These are phyloP conservation scores for Boletus calvinii DNA, from an alignment of 1,284 basidiomycete genomes.

Conservation along the genomic window DNA sequence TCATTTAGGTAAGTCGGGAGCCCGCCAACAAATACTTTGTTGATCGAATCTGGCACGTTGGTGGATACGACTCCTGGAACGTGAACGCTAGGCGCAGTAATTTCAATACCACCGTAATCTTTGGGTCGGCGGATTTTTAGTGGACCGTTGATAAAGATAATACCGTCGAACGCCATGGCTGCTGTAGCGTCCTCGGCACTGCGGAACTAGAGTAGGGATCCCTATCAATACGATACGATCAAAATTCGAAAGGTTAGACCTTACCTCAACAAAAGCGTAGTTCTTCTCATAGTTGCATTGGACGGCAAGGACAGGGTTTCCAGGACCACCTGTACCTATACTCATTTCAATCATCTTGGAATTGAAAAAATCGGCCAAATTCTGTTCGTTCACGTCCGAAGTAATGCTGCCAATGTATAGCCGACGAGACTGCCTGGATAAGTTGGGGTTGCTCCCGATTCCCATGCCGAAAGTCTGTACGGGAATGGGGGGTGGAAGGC, in stretches of 20 bases:
- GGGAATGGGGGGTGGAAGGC: conserved; percentile 78
- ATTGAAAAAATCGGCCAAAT: conserved; percentile 92
- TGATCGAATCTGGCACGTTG: conserved; percentile 94
- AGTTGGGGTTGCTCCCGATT: conserved; percentile 77
- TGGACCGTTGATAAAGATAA: conserved; percentile 88
- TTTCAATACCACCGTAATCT: conserved; percentile 83
- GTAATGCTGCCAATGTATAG: conserved; percentile 96
- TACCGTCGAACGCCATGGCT: conserved; percentile 96
- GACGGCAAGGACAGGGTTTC: conserved; percentile 88
- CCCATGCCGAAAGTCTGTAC: conserved; percentile 83
- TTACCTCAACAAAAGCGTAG: conserved; percentile 94
- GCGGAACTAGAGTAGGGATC: conserved; percentile 69
- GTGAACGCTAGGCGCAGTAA: conserved; percentile 64
- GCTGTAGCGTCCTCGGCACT: conserved; percentile 95
- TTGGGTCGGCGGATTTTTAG: conserved; percentile 96
- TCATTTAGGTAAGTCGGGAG: conserved; percentile 94
- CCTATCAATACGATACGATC: conserved; percentile 4
- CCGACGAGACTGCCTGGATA: conserved; percentile 90
- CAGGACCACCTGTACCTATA: conserved; percentile 78
- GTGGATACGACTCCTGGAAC: conserved; percentile 95
- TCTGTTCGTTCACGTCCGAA: conserved; percentile 87
- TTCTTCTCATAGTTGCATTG: conserved; percentile 98
- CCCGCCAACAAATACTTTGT: conserved; percentile 98
- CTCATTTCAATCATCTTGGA: conserved; percentile 91
- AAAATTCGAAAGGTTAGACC: conserved; percentile 18